Evolutionary conservation across 768 basidiomycete genomes (phyloP), one percentile per base, ranked within the genome.

Genomic region (Tricholoma sp.): DNA sequence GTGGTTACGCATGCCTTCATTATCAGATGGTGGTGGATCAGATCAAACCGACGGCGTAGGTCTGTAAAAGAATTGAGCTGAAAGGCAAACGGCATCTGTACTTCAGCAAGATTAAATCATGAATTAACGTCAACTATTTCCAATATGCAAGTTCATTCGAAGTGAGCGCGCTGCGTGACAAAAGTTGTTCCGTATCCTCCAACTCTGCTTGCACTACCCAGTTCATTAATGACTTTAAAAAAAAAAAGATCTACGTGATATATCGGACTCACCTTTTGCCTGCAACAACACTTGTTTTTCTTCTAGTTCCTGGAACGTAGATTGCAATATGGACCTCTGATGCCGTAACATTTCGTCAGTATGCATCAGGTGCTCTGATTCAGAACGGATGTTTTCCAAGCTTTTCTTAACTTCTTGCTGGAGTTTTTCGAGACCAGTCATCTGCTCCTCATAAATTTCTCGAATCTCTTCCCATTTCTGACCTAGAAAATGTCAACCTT

Each of bases 1-100:
- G 66, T 19, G 63, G 69, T 1, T 84, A n/a, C n/a, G n/a, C n/a
- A 81, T 63, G 62, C 81, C 2, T 51, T 43, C 3, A 52, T 85
- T 34, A 80, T 89, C 4, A 74, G 84, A 35, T 73, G 74, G 56
- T 91, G 89, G 90, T 85, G 84, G 82, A 71, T 75, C 35, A 71
- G 71, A 51, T 83, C 84, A 9, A 81, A 80, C 63, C 77, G 72
- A 46, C 70, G 66, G 39, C 65, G 63, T 59, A 8, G 45, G 64
- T 7, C 59, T 70, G 11, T 65, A 59, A 66, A 43, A 6, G 9
- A 9, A 14, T 16, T 22, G 11, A 41, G 47, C 14, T 53, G 52
- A 31, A 18, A 10, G 9, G 24, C 18, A 29, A 56, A 14, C 61
- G 37, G 55, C 19, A 22, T 5, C 31, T 16, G 35, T 52, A 46